Evolutionary conservation across 2,329 filamentous ascomycete species (phyloP).

Genomic region (Sporothrix mexicana): DNA sequence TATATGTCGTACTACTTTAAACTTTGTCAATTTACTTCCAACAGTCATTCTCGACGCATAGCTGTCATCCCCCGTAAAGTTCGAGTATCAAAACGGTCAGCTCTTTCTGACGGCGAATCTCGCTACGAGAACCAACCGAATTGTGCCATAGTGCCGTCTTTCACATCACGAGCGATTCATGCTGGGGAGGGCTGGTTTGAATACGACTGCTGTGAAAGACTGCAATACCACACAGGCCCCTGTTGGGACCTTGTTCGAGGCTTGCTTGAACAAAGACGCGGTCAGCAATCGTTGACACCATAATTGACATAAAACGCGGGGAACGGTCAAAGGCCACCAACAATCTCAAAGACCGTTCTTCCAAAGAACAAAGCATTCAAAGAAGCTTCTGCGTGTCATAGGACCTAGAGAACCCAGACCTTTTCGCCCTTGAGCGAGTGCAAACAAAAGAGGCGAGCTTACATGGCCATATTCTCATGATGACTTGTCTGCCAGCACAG

Average conservation of each 20-base stretch:
- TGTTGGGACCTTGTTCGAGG: background rate
- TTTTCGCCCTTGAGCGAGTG: background rate
- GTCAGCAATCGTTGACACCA: background rate
- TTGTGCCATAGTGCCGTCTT: background rate
- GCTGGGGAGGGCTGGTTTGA: background rate
- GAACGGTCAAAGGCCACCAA: background rate
- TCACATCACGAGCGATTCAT: background rate
- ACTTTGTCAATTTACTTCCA: background rate
- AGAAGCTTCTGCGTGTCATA: slow-evolving; percentile 1
- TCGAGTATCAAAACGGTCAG: background rate
- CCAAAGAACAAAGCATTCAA: background rate
- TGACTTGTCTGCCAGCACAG: background rate
- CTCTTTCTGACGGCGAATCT: background rate
- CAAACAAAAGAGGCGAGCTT: background rate
- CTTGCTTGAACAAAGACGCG: background rate
- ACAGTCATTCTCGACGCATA: background rate
- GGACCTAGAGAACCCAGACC: background rate
- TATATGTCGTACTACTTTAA: background rate
- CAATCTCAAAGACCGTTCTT: background rate
- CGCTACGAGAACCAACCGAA: background rate
- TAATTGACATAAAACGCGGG: background rate
- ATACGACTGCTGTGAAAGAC: background rate
- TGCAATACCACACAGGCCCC: background rate
- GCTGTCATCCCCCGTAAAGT: too few relatives aligned
- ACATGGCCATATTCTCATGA: background rate